Evolutionary conservation across 1,284 basidiomycete species (phyloP), one percentile per base, ranked within the genome.

Genomic region (Xerocomus nothofagi): DNA sequence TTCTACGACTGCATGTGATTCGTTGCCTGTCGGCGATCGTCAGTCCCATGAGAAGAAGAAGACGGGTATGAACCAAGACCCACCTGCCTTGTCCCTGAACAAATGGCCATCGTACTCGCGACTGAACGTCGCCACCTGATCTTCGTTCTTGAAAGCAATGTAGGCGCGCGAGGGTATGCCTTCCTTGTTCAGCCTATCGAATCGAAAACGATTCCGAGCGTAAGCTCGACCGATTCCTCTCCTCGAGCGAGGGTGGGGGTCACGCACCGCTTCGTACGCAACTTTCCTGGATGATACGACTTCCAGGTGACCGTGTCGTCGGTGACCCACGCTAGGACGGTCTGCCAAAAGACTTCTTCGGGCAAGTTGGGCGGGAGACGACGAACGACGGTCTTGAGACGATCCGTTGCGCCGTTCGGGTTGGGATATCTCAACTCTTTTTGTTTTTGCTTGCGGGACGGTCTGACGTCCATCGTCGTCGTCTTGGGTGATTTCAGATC

Each of bases 291-390:
- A 56, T 80, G 79, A 62, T 78, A 92, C 0, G 71, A 63, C 64
- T 81, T 87, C 88, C 86, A 92, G 7, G 72, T 67, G 29, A 79
- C 74, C 2, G 84, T 84, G 32, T 91, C 84, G 6, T 90, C 85
- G 0, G 80, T 78, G 15, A 96, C 84, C 93, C 93, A 98, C 2
- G 79, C 71, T 47, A 84, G 76, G 4, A 96, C 91, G 54, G 88
- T 91, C 59, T 88, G 81, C 96, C 96, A 98, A 70, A 99, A 98
- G 44, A 96, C 73, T 1, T 85, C 82, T 62, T 94, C 93, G 2
- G 96, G 95, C 1, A 99, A 74, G 59, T 93, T 94, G 9, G 95
- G 89, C 1, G 96, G 96, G 7, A 98, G 76, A 21, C 93, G 75
- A 27, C 95, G 84, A 20, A 98, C 85, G 57, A 98, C 81, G 21